Conservation (phyloP, 106 monocot genomes). For the Dendrobium nobile region DNA sequence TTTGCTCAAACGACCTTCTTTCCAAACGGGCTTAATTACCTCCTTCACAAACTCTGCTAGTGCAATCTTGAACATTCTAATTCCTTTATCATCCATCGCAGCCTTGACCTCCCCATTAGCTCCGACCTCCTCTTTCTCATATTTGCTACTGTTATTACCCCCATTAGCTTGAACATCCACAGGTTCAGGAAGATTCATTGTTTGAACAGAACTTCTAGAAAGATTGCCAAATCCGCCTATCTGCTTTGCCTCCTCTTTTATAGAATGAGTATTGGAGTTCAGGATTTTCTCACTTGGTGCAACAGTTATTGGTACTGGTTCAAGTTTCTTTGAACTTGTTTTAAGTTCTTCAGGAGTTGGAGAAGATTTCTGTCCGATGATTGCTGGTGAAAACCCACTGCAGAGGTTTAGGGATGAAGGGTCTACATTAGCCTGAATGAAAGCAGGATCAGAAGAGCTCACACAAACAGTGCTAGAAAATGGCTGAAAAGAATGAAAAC, state of each 20-base stretch:
- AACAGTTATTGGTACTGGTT: no score
- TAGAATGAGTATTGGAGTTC: not conserved
- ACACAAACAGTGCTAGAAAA: no score
- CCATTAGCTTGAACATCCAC: not conserved
- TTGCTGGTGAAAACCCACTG: not conserved
- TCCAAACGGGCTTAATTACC: conserved; percentile 41
- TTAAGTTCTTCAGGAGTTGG: not conserved
- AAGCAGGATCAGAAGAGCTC: not conserved
- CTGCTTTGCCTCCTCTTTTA: not conserved
- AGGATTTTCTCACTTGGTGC: not conserved
- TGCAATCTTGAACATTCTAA: conserved; percentile 37
- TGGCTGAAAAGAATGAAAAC: not conserved
- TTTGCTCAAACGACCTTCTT: conserved; percentile 48
- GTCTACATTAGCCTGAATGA: not conserved
- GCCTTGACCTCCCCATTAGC: not conserved
- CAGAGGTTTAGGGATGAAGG: not conserved
- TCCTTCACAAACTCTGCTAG: conserved; percentile 54
- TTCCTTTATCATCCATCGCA: conserved; percentile 21
- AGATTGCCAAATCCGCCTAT: not conserved
- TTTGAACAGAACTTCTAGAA: no score
- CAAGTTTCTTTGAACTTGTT: not conserved
- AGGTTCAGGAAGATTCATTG: not conserved
- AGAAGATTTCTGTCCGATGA: not conserved
- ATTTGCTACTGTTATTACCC: not conserved
- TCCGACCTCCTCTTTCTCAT: not conserved